Evolutionary conservation across 1,139 yeast genomes (phyloP).

Genomic region (Saccharomyces uvarum): DNA sequence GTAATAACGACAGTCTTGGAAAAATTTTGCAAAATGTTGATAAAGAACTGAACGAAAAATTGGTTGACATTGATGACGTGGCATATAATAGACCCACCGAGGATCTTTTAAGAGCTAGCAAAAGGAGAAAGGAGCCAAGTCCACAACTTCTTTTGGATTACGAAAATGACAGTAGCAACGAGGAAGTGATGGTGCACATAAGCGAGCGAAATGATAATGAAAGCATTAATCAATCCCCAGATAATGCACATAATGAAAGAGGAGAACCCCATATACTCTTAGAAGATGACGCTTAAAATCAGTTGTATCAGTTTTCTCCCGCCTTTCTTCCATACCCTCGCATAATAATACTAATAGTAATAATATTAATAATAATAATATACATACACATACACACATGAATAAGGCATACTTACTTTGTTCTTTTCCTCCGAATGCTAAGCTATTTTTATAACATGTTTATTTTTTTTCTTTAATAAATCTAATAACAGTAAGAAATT

Average conservation of each 20-base stretch:
- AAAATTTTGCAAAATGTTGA: slow-evolving; percentile 9
- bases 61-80: slow-evolving; percentile 1
- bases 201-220: background rate
- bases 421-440: background rate
- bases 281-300: background rate
- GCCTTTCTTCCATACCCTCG: background rate
- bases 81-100: background rate
- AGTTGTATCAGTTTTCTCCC: background rate
- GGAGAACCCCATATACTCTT: background rate
- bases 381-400: slow-evolving; percentile 1
- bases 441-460: background rate
- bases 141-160: background rate
- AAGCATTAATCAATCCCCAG: background rate
- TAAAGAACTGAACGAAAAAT: slow-evolving; percentile 9
- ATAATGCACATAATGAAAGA: background rate
- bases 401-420: background rate
- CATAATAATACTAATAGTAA: background rate
- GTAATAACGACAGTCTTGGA: background rate
- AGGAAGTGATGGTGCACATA: background rate
- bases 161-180: background rate
- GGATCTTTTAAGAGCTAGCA: background rate
- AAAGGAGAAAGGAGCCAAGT: background rate
- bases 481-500: background rate
- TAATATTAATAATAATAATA: background rate
- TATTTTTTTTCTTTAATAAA: background rate